These are phyloP conservation scores for Immersiella caudata DNA, from an alignment of 495 filamentous ascomycete genomes.

Conservation along the genomic window DNA sequence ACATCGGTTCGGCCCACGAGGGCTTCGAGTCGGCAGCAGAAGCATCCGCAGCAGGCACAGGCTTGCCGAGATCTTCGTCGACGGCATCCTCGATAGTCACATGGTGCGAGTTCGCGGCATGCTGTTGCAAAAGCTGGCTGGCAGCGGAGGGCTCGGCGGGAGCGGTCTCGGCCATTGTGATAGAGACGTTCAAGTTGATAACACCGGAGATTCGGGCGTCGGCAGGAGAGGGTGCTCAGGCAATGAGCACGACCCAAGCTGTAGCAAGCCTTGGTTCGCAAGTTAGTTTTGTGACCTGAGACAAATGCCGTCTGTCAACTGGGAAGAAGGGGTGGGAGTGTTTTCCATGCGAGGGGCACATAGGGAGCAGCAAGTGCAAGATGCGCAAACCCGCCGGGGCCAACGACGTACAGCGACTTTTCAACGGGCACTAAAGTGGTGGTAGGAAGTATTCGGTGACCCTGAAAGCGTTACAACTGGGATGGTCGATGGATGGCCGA, in stretches of 20 bases:
- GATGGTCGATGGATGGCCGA: not conserved
- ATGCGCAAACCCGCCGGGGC: not conserved
- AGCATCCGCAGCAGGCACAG: constrained; percentile 38
- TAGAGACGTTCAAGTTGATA: constrained; percentile 19
- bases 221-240: constrained; percentile 10
- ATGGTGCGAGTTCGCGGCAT: constrained; percentile 65
- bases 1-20: constrained; percentile 46
- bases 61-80: constrained; percentile 71
- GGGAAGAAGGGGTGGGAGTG: not conserved
- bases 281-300: constrained; percentile 7
- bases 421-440: not conserved
- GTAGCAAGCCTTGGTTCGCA: not conserved
- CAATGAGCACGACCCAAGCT: constrained; percentile 2
- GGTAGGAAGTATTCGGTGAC: not conserved
- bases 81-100: constrained; percentile 75
- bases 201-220: constrained; percentile 13
- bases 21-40: constrained; percentile 41
- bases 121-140: constrained; percentile 76
- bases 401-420: not conserved
- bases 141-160: constrained; percentile 59
- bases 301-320: not conserved
- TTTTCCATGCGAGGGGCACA: not conserved
- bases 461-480: not conserved
- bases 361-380: not conserved
- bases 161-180: constrained; percentile 39